Evolutionary conservation across 176 grass and related monocot species (phyloP).

Genomic region (Eleusine coracana): DNA sequence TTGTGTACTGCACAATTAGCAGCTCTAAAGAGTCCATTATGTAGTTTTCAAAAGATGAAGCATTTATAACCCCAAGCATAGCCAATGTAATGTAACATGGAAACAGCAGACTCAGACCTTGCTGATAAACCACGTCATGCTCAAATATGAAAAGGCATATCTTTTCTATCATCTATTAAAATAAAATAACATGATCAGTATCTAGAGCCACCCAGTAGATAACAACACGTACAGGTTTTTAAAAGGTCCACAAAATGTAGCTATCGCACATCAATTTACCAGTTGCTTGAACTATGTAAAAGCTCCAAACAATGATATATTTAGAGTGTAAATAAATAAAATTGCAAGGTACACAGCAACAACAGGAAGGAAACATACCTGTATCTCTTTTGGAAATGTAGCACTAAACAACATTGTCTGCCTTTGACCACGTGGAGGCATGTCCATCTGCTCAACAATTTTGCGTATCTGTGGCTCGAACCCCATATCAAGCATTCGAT

Average conservation of each 20-base stretch:
- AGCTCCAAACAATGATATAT: not conserved
- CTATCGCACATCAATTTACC: too few relatives aligned
- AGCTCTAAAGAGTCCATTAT: not conserved
- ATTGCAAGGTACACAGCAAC: not conserved
- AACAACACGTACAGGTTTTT: not conserved
- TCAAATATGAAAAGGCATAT: not conserved
- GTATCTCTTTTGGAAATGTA: constrained; percentile 96
- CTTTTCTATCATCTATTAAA: not conserved
- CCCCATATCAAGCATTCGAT: constrained; percentile 99
- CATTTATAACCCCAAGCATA: not conserved
- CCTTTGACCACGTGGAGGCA: constrained; percentile 81
- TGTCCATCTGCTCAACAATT: constrained; percentile 97
- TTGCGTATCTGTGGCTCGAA: constrained; percentile 99
- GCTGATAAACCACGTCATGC: not conserved
- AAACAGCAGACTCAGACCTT: not conserved
- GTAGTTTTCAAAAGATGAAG: not conserved
- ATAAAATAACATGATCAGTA: not conserved
- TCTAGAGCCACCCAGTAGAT: not conserved
- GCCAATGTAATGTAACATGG: not conserved
- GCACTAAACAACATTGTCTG: constrained; percentile 99
- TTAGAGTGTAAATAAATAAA: not conserved
- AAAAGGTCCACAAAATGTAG: not conserved
- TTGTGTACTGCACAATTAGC: not conserved
- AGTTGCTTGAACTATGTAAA: not conserved
- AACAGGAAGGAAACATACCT: constrained; percentile 47